Conservation (phyloP, 139 green algal genomes). For the Chlorella sp. region DNA sequence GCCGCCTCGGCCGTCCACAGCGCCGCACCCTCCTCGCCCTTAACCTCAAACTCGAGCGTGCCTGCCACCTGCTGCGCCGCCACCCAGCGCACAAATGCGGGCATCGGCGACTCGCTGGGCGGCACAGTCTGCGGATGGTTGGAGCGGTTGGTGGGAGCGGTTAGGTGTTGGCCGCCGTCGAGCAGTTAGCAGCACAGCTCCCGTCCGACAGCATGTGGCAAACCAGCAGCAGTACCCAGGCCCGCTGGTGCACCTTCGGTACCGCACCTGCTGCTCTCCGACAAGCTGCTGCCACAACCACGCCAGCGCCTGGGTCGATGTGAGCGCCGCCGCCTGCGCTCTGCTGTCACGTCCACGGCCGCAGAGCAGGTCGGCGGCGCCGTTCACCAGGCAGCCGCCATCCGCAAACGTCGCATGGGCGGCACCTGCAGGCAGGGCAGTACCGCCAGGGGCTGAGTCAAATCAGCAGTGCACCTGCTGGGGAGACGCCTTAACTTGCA, state of each 20-base stretch:
- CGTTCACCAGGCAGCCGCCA: conserved; percentile 47
- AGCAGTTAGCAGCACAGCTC: neutral
- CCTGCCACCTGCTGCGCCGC: conserved; percentile 4
- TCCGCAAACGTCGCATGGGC: conserved; percentile 56
- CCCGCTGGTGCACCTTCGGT: neutral
- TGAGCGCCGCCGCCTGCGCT: conserved; percentile 12
- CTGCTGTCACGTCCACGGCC: conserved; percentile 1
- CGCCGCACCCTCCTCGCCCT: neutral
- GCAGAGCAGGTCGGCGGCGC: conserved; percentile 49
- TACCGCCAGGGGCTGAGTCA: no score
- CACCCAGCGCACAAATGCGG: conserved; percentile 14
- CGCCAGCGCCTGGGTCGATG: conserved; percentile 32
- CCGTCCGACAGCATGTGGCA: neutral
- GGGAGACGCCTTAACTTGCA: neutral
- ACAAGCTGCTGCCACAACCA: conserved; percentile 40
- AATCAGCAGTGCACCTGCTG: neutral
- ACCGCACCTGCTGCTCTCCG: neutral
- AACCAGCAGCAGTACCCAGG: neutral
- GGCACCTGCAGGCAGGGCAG: neutral
- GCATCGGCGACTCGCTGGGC: conserved; percentile 6
- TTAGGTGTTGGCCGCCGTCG: neutral
- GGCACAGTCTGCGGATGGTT: no score
- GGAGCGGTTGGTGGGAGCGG: no score
- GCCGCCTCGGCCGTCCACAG: neutral
- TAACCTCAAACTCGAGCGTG: conserved; percentile 10